Percentiles rank a stretch among this genome's conserved stretches.
Evolutionary conservation across 441 rosid genomes (phyloP).

Genomic region (Hura crepitans): DNA sequence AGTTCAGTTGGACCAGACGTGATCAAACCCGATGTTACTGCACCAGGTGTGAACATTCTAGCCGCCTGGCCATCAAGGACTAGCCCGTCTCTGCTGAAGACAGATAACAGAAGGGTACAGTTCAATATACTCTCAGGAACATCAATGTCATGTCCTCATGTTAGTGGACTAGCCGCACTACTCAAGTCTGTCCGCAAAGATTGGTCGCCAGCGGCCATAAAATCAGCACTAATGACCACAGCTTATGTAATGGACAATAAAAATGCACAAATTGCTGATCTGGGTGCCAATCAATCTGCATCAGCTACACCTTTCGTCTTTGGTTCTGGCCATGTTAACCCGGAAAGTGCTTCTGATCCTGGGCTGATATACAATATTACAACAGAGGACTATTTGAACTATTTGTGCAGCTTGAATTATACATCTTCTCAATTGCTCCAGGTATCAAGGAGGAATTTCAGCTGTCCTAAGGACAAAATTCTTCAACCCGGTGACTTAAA

Average conservation of each 20-base stretch:
- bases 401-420: conserved; percentile 60
- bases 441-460: conserved; percentile 42
- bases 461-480: conserved; percentile 42
- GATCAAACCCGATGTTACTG: conserved; percentile 67
- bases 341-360: conserved; percentile 76
- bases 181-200: conserved; percentile 59
- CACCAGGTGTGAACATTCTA: conserved; percentile 68
- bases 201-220: conserved; percentile 80
- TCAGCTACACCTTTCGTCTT: conserved; percentile 80
- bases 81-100: conserved; percentile 56
- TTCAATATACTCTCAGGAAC: conserved; percentile 79
- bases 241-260: conserved; percentile 48
- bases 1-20: conserved; percentile 58
- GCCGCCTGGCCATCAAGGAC: conserved; percentile 69
- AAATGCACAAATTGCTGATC: conserved; percentile 56
- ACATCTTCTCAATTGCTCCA: conserved; percentile 46
- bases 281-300: conserved; percentile 53
- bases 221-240: conserved; percentile 87
- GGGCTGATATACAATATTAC: conserved; percentile 69
- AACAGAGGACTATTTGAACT: conserved; percentile 50
- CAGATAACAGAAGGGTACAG: conserved; percentile 49
- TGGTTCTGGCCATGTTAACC: conserved; percentile 87
- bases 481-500: conserved; percentile 54
- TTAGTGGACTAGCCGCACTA: conserved; percentile 75
- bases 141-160: conserved; percentile 92